Conservation (phyloP, 495 filamentous ascomycete species). For the Mytilinidion resinicola region DNA sequence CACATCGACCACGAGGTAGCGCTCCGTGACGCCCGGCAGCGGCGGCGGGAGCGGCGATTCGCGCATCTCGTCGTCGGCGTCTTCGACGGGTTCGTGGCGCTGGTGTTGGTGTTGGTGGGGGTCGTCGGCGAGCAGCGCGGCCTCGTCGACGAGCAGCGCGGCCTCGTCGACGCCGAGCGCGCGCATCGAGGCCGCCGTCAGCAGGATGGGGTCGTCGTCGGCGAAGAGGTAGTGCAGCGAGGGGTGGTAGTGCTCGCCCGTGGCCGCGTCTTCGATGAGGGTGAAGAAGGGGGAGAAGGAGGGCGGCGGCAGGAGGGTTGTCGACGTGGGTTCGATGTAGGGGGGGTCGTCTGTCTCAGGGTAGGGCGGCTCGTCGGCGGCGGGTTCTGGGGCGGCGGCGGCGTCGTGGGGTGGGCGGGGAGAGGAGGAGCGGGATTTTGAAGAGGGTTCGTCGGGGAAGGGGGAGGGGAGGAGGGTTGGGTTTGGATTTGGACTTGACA, state of each 20-base stretch:
- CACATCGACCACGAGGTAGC: conserved; percentile 35
- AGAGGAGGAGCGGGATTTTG: conserved; percentile 40
- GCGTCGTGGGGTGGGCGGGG: conserved; percentile 48
- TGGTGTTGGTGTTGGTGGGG: conserved; percentile 1
- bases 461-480: conserved; percentile 20
- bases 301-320: conserved; percentile 35
- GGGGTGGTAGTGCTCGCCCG: conserved; percentile 62
- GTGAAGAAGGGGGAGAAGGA: conserved; percentile 62
- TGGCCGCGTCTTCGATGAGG: conserved; percentile 51
- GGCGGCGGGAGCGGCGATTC: conserved; percentile 26
- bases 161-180: conserved; percentile 28
- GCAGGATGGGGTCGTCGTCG: conserved; percentile 35
- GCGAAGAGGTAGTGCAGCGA: conserved; percentile 78
- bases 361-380: conserved; percentile 24
- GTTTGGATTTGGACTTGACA: conserved; percentile 15
- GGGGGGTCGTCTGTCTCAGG: conserved; percentile 1
- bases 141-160: neutral
- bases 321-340: conserved; percentile 23
- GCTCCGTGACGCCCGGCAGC: conserved; percentile 28
- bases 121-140: neutral
- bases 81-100: neutral
- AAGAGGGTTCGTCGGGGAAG: conserved; percentile 17
- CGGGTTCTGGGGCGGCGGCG: conserved; percentile 13
- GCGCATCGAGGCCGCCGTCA: conserved; percentile 31
- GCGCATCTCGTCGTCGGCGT: neutral